Base-by-base conservation (phyloP, 805 yeast genomes). In the Wickerhamiella allomyrinae region DNA sequence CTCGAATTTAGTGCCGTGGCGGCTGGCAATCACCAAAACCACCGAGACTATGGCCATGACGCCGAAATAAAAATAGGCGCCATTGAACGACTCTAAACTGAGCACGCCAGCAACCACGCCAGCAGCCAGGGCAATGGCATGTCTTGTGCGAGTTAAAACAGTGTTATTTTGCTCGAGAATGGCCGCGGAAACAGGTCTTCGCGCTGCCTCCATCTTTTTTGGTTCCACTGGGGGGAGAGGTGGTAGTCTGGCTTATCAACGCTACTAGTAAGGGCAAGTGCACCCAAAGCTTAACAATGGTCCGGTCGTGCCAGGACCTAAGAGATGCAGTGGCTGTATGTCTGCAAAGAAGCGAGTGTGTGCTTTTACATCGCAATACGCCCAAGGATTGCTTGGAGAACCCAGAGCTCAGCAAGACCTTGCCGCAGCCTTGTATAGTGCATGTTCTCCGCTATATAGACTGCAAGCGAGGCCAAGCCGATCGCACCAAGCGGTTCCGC, bases 281-380 rank as follows among this genome's bases (percentile, higher is more conserved):
- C n/a, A n/a, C n/a, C n/a, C n/a, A n/a, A n/a, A n/a, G n/a, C n/a
- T n/a, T 31, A 17, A 34, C 8, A 33, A 53, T 53, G 57, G 57
- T 53, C 3, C 46, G 54, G 13, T 86, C 95, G 69, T 89, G 98
- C 60, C 79, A 82, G 56, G 98, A 89, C 61, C 93, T 89, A 57
- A 75, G 87, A 55, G 85, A 75, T 53, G 95, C 94, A n/a, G 83
- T 91, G 44, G 97, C 97, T 8, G 77, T 89, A 17, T 89, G 98
- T 59, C 70, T 89, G 39, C 98, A 89, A 60, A 73, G 96, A 56
- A 86, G 96, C 5, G 97, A 97, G 13, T 89, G 98, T 61, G 98
- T 89, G 40, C 69, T 89, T 65, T 71, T 89, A 19, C 83, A 91
- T 47, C 70, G 98, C 49, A 71, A 91, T 61, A 83, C 83, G 2